Evolutionary conservation across 495 filamentous ascomycete species (phyloP).

Genomic region (Daldinia concentrica): DNA sequence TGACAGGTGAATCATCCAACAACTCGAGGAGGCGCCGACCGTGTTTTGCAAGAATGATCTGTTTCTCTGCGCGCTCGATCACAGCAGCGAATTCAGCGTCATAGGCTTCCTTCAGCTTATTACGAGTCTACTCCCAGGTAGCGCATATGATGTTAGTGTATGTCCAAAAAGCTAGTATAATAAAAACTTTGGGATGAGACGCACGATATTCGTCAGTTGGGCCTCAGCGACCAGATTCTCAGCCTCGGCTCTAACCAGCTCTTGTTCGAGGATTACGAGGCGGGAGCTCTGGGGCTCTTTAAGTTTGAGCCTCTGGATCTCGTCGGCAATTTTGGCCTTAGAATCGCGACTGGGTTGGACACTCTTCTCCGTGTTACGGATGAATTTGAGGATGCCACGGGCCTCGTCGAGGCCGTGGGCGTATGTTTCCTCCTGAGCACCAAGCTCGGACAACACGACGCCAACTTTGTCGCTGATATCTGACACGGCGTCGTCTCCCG

Average conservation of each 20-base stretch:
- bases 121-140: slow-evolving; percentile 69
- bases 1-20: slow-evolving; percentile 89
- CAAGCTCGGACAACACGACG: slow-evolving; percentile 88
- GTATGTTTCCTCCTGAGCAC: slow-evolving; percentile 89
- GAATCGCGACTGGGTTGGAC: slow-evolving; percentile 93
- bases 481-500: slow-evolving; percentile 82
- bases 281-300: slow-evolving; percentile 84
- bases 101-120: slow-evolving; percentile 94
- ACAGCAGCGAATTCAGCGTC: slow-evolving; percentile 84
- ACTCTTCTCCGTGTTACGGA: slow-evolving; percentile 88
- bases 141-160: background rate
- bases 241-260: slow-evolving; percentile 93
- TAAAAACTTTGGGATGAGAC: slow-evolving; percentile 28
- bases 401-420: slow-evolving; percentile 87
- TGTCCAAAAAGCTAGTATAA: background rate
- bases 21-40: slow-evolving; percentile 84
- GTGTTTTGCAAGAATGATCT: slow-evolving; percentile 89
- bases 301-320: slow-evolving; percentile 86
- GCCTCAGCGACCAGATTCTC: slow-evolving; percentile 96
- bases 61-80: slow-evolving; percentile 96
- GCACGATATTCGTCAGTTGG: slow-evolving; percentile 90
- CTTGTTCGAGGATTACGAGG: slow-evolving; percentile 87
- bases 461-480: slow-evolving; percentile 95
- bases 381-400: slow-evolving; percentile 81
- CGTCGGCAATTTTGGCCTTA: slow-evolving; percentile 84